These are phyloP conservation scores for Graphium sp. DNA, from an alignment of 2,329 filamentous ascomycete genomes.

Conservation along the genomic window DNA sequence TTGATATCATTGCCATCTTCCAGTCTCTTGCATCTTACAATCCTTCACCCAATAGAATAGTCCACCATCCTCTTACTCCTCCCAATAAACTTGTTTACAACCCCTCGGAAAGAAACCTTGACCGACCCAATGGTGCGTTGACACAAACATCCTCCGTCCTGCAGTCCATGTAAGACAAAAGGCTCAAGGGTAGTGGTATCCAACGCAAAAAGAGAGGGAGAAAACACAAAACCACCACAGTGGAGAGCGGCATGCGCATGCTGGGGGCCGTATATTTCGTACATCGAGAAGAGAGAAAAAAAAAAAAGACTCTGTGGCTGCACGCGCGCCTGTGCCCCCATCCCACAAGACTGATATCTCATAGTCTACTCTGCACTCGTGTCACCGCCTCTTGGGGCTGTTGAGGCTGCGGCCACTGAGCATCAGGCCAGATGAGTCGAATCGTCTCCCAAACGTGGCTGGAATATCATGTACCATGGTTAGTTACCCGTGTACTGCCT, in stretches of 20 bases:
- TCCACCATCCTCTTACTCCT: no score
- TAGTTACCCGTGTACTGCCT: no score
- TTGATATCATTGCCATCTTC: no score
- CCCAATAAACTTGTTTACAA: no score
- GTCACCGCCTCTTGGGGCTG: slow-evolving; percentile 38
- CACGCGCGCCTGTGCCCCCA: neutral
- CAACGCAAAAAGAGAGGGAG: neutral
- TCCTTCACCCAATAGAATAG: no score
- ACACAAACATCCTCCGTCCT: no score
- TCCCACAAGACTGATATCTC: no score
- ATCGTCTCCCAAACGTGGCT: slow-evolving; percentile 94
- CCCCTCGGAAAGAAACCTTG: no score
- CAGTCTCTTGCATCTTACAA: no score
- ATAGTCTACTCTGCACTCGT: slow-evolving; percentile 66
- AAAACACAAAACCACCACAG: slow-evolving; percentile 1
- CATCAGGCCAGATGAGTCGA: slow-evolving; percentile 79
- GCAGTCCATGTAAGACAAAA: neutral
- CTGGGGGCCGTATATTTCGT: slow-evolving; percentile 1
- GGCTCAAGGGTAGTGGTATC: neutral
- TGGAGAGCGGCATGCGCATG: slow-evolving; percentile 1
- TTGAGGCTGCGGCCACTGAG: slow-evolving; percentile 58
- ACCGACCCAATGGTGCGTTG: no score
- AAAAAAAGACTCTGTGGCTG: neutral
- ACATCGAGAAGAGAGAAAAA: neutral
- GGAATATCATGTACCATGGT: slow-evolving; percentile 5